Conservation (phyloP, 306 rosid species). For the Ceratonia siliqua region DNA sequence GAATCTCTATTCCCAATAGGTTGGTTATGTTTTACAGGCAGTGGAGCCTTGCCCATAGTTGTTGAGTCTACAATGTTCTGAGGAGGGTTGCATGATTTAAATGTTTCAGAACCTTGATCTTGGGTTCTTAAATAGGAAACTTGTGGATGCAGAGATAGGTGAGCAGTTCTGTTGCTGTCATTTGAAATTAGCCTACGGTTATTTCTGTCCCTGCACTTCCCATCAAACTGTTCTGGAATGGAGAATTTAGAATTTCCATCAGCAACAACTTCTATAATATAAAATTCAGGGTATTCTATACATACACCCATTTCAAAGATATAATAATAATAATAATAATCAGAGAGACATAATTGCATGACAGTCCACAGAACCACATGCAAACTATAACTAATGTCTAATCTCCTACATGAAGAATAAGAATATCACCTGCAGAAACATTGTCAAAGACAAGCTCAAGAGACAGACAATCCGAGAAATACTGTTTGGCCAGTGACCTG, state of each 20-base stretch:
- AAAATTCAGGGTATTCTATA: conserved; percentile 27
- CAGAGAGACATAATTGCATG: conserved; percentile 11
- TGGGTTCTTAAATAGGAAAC: conserved; percentile 43
- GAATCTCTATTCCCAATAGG: conserved; percentile 47
- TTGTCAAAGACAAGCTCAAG: conserved; percentile 87
- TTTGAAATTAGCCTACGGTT: conserved; percentile 46
- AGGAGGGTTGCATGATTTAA: conserved; percentile 45
- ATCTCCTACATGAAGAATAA: conserved; percentile 19
- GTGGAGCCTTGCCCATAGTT: conserved; percentile 51
- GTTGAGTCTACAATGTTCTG: conserved; percentile 49
- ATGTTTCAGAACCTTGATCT: conserved; percentile 53
- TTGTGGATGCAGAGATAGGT: conserved; percentile 41
- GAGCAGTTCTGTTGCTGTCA: conserved; percentile 50
- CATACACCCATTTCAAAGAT: conserved; percentile 29
- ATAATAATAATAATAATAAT: conserved; percentile 6
- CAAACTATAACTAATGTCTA: conserved; percentile 21
- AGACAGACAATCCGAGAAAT: conserved; percentile 75
- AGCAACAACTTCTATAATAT: conserved; percentile 42
- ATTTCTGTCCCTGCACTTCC: conserved; percentile 51
- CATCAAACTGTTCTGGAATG: conserved; percentile 60
- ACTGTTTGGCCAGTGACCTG: conserved; percentile 91
- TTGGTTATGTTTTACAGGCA: conserved; percentile 42
- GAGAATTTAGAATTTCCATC: conserved; percentile 50
- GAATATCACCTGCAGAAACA: conserved; percentile 71
- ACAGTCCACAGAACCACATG: neutral